Conservation (phyloP, 345 rosid species). For the Rhodomyrtus tomentosa region DNA sequence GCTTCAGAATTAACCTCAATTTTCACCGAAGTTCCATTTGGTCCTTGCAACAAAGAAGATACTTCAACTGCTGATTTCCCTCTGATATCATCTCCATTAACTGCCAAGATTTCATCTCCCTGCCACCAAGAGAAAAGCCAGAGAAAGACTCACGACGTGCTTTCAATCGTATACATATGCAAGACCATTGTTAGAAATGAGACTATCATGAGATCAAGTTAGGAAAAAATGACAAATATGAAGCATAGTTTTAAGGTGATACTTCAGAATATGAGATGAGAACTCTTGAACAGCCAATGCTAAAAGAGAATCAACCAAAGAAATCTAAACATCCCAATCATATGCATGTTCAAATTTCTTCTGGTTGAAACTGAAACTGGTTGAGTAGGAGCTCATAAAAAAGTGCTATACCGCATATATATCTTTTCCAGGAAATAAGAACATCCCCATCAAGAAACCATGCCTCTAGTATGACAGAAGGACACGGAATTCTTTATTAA, state of each 20-base stretch:
- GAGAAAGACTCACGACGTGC: background rate
- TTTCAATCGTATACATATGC: background rate
- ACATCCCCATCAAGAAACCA: background rate
- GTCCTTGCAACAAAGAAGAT: slow-evolving; percentile 90
- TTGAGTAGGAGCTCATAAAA: background rate
- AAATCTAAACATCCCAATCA: background rate
- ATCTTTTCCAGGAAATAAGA: background rate
- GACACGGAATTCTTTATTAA: background rate
- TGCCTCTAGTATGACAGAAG: background rate
- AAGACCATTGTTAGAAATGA: background rate
- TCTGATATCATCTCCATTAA: slow-evolving; percentile 63
- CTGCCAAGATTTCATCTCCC: slow-evolving; percentile 85
- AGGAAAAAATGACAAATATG: background rate
- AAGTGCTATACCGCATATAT: background rate
- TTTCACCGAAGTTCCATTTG: slow-evolving; percentile 72
- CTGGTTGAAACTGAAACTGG: background rate
- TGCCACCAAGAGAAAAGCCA: slow-evolving; percentile 10
- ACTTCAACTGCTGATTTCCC: slow-evolving; percentile 96
- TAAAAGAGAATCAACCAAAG: background rate
- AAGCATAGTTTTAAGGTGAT: background rate
- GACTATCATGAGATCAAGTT: background rate
- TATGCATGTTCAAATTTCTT: background rate
- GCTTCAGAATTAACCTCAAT: slow-evolving; percentile 44
- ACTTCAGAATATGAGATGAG: background rate
- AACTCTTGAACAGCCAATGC: background rate